Conservation (phyloP, 352 stramenopile species). For the Paralagenidium karlingii region DNA sequence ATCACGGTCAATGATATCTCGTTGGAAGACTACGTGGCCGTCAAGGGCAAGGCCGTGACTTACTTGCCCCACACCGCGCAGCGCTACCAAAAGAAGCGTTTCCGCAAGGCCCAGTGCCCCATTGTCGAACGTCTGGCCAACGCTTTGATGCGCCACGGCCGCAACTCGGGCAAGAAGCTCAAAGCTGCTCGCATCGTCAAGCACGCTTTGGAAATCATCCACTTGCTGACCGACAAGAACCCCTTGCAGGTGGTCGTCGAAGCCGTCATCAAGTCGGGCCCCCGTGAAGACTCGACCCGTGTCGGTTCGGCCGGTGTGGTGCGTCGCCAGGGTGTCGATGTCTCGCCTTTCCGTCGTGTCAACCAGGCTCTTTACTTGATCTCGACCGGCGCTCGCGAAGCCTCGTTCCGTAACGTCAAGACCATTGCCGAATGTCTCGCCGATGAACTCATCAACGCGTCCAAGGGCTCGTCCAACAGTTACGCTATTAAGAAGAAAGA, state of each 20-base stretch:
- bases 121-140: conserved; percentile 97
- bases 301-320: conserved; percentile 99
- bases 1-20: conserved; percentile 98
- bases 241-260: conserved; percentile 95
- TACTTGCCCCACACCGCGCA: conserved; percentile 99
- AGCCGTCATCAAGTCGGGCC: conserved; percentile 90
- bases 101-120: conserved; percentile 99
- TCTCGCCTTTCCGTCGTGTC: conserved; percentile 98
- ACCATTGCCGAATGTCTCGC: conserved; percentile 99
- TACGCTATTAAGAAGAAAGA: conserved; percentile 99
- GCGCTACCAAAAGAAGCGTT: conserved; percentile 99
- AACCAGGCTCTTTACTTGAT: conserved; percentile 99
- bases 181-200: conserved; percentile 98
- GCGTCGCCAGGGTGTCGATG: conserved; percentile 98
- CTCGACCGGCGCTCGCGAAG: conserved; percentile 94
- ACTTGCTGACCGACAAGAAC: conserved; percentile 99
- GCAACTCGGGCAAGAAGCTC: conserved; percentile 99
- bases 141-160: conserved; percentile 97
- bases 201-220: conserved; percentile 99
- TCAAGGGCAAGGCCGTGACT: conserved; percentile 96
- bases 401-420: conserved; percentile 99
- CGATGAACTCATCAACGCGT: conserved; percentile 99
- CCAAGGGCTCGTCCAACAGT: conserved; percentile 98
- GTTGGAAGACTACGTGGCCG: conserved; percentile 98
- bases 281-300: conserved; percentile 98